Evolutionary conservation across 345 rosid species (phyloP).

Genomic region (Limnanthes douglasii): DNA sequence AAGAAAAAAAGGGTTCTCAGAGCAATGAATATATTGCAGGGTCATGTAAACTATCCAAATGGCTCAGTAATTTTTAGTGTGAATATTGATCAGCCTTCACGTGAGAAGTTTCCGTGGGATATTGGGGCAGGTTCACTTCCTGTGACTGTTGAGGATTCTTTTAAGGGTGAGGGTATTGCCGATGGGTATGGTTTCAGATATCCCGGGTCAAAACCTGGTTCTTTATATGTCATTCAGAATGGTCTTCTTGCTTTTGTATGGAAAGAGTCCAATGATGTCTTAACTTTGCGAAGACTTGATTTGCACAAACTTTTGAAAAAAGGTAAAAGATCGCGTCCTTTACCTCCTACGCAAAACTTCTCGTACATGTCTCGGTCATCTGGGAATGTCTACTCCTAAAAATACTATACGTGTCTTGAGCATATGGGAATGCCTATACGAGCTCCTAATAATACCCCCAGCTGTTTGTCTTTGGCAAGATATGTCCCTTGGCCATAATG

Average conservation of each 20-base stretch:
- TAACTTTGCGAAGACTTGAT: conserved; percentile 64
- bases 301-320: conserved; percentile 59
- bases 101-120: conserved; percentile 56
- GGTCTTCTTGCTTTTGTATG: conserved; percentile 71
- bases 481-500: no score
- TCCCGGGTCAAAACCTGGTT: conserved; percentile 83
- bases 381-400: conserved; percentile 64
- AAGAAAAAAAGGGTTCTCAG: conserved; percentile 33
- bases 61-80: conserved; percentile 81
- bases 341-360: conserved; percentile 52
- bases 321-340: conserved; percentile 49
- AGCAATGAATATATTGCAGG: conserved; percentile 81
- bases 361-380: conserved; percentile 64
- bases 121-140: conserved; percentile 36
- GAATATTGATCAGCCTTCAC: conserved; percentile 53
- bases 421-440: no score
- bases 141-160: conserved; percentile 31
- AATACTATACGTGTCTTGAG: no score
- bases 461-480: no score
- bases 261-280: conserved; percentile 61
- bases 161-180: conserved; percentile 62
- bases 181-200: conserved; percentile 87
- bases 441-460: no score
- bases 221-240: conserved; percentile 44
- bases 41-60: conserved; percentile 76